Percentiles rank a stretch among this genome's conserved stretches.
phyloP scores from a whole-genome alignment of 164 flowering plant genomes.

The Kalanchoe fedtschenkoi region DNA sequence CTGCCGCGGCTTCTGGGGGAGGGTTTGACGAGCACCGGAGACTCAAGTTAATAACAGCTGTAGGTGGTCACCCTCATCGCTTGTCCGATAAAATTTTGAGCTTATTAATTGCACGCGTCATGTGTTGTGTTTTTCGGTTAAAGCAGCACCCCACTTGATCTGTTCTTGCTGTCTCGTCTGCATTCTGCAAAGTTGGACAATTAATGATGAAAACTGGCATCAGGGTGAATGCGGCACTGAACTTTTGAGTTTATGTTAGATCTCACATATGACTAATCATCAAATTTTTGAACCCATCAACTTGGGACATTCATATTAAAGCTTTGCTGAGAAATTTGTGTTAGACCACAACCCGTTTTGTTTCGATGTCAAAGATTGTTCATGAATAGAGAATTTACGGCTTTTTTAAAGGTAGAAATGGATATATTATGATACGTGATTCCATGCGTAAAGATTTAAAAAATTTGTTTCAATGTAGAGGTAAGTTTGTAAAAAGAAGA shows the following conservation, averaged over 20 bases:
- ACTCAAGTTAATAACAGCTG: slow-evolving; percentile 8
- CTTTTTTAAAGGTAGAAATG: no score
- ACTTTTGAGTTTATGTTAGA: neutral
- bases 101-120: slow-evolving; percentile 37
- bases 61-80: neutral
- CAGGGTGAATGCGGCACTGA: neutral
- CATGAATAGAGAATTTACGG: no score
- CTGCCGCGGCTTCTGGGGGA: slow-evolving; percentile 62
- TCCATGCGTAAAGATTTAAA: no score
- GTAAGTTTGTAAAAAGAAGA: no score
- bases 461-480: no score
- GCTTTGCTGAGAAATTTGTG: no score
- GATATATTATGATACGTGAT: no score
- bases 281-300: no score
- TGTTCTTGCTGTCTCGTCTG: slow-evolving; percentile 33
- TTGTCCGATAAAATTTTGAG: neutral
- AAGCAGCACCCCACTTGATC: slow-evolving; percentile 47
- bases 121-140: slow-evolving; percentile 71
- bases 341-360: no score
- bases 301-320: no score
- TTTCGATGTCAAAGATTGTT: no score
- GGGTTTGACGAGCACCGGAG: slow-evolving; percentile 32
- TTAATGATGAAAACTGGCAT: neutral
- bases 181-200: slow-evolving; percentile 26
- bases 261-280: no score